Evolutionary conservation across 2,329 filamentous ascomycete genomes (phyloP).

Genomic region (Colletotrichum sp.): DNA sequence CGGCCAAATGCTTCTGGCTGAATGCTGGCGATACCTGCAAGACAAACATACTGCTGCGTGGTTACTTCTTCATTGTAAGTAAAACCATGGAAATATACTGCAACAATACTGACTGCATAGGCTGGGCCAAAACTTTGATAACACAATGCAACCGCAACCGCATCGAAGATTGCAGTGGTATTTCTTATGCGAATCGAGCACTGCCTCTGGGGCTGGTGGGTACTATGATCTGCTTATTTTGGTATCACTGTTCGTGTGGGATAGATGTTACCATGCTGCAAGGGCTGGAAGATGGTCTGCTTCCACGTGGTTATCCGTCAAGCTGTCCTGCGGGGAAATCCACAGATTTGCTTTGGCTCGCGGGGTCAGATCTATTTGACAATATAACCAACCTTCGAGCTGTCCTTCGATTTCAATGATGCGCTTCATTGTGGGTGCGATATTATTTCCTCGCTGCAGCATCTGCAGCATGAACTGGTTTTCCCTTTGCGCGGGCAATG

Average conservation of each 20-base stretch:
- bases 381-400: not conserved
- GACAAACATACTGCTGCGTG: not conserved
- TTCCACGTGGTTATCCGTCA: not conserved
- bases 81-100: rapidly evolving
- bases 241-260: not conserved
- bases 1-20: not conserved
- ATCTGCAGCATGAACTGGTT: not conserved
- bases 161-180: not conserved
- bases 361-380: not conserved
- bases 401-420: not conserved
- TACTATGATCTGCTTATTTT: not conserved
- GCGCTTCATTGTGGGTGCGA: not conserved
- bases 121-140: not conserved
- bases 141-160: not conserved
- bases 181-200: not conserved
- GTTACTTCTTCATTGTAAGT: not conserved
- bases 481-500: not conserved
- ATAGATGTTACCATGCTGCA: not conserved
- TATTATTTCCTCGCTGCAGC: rapidly evolving
- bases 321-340: not conserved
- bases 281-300: not conserved
- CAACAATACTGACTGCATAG: not conserved
- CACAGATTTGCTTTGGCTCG: not conserved
- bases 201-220: not conserved
- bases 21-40: not conserved